Evolutionary conservation across 73 alveolate genomes (phyloP).

Genomic region (Durusdinium trenchii): DNA sequence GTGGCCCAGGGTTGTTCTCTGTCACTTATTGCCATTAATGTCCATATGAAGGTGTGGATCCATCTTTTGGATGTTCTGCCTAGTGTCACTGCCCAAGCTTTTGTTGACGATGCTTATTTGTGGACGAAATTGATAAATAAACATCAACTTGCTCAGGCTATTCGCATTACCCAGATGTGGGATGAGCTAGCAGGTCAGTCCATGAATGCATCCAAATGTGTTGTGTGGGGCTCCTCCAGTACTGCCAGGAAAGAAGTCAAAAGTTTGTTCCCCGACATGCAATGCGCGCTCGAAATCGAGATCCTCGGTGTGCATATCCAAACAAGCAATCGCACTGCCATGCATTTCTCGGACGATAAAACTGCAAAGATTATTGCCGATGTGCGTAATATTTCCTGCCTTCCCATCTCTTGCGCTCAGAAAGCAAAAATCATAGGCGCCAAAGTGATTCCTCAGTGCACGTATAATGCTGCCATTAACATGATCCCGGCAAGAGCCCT

Average conservation of each 20-base stretch:
- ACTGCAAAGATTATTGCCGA: neutral
- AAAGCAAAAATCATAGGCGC: neutral
- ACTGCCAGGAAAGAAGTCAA: neutral
- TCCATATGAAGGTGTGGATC: neutral
- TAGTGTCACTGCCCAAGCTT: neutral
- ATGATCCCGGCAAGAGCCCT: neutral
- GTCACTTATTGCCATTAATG: neutral
- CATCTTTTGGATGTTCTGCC: neutral
- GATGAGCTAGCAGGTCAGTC: neutral
- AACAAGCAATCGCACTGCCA: neutral
- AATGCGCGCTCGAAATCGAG: neutral
- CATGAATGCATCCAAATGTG: neutral
- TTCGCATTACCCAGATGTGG: neutral
- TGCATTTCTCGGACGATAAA: neutral
- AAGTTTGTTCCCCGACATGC: neutral
- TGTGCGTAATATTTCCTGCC: neutral
- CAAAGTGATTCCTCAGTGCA: neutral
- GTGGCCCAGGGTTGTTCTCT: neutral
- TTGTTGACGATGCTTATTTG: neutral
- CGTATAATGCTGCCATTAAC: neutral
- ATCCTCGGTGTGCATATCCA: neutral
- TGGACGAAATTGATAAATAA: neutral
- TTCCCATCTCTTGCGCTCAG: neutral
- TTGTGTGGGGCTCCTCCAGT: neutral
- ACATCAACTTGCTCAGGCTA: neutral